Conservation (phyloP, 106 monocot species). For the Acorus calamus region DNA sequence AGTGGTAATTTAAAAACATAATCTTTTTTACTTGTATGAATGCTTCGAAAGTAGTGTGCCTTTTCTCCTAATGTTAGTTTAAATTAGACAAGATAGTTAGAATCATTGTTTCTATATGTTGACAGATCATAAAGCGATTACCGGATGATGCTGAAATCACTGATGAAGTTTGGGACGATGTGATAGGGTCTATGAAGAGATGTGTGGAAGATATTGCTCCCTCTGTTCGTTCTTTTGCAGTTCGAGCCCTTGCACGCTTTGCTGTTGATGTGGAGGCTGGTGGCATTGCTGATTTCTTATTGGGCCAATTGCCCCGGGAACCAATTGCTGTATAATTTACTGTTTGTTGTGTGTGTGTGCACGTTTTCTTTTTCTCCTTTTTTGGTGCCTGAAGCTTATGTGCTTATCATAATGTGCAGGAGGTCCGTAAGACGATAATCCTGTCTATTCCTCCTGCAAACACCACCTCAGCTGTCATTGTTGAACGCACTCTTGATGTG, state of each 20-base stretch:
- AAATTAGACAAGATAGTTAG: no score
- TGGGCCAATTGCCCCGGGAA: constrained; percentile 48
- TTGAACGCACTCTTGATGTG: constrained; percentile 72
- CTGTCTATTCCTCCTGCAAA: constrained; percentile 65
- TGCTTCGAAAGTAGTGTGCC: no score
- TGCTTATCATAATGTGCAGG: constrained; percentile 30
- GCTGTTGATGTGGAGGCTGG: constrained; percentile 48
- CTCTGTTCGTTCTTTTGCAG: no score
- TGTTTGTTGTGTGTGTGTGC: background rate
- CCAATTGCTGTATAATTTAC: constrained; percentile 53
- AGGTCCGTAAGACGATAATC: constrained; percentile 65
- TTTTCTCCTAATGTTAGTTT: no score
- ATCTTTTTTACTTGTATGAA: no score
- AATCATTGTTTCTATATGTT: no score
- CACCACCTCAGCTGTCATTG: constrained; percentile 34
- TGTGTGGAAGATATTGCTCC: no score
- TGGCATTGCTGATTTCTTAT: constrained; percentile 53
- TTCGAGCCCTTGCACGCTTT: constrained; percentile 78
- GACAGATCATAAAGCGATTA: no score
- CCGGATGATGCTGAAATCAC: no score
- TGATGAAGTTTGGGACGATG: no score
- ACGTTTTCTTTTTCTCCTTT: background rate
- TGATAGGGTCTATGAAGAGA: no score
- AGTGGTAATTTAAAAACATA: no score
- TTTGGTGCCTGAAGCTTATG: background rate